Base-by-base conservation (phyloP, 495 filamentous ascomycete species). In the Lophiostoma macrostomum region DNA sequence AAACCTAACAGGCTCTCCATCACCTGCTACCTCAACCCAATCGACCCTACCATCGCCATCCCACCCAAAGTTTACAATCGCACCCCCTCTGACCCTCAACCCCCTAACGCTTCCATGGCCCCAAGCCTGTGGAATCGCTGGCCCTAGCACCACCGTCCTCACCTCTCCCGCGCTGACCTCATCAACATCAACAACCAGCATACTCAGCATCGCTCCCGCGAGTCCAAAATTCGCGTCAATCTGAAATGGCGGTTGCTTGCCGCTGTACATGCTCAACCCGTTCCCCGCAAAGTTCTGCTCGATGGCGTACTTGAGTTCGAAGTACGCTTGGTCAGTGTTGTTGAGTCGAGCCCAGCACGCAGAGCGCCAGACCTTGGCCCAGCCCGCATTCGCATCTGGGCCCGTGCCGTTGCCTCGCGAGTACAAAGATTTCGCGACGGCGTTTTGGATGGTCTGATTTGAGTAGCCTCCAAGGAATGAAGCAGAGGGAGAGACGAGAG, bases 171-270 rank as follows among this genome's bases (percentile, higher is more conserved):
- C n/a, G n/a, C n/a, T n/a, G n/a, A n/a, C n/a, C n/a, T n/a, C n/a
- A n/a, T n/a, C n/a, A n/a, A n/a, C n/a, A n/a, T n/a, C n/a, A n/a
- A n/a, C n/a, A n/a, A n/a, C n/a, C n/a, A 80, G 60, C 68, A 79
- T 77, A 5, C 56, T 59, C 24, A 76, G 32, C 44, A 76, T 65
- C 8, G 74, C 76, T 1, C 71, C 76, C 30, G 67, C 64, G 4
- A 71, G 53, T 4, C 75, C 78, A 47, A 77, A 80, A 60, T 80
- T 80, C 8, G 78, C 77, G 65, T 80, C 78, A 30, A 78, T 76
- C 63, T 80, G 78, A 50, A 78, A 79, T 4, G 74, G 71, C 29
- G 53, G 51, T 5, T 58, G 27, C 6, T 68, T 64, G n/a, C 61
- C 61, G 18, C 49, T 61, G 50, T 80, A 80, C 66, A 76, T 68